Base-by-base conservation (phyloP, 2,329 filamentous ascomycete species). In the Talaromyces sp. region DNA sequence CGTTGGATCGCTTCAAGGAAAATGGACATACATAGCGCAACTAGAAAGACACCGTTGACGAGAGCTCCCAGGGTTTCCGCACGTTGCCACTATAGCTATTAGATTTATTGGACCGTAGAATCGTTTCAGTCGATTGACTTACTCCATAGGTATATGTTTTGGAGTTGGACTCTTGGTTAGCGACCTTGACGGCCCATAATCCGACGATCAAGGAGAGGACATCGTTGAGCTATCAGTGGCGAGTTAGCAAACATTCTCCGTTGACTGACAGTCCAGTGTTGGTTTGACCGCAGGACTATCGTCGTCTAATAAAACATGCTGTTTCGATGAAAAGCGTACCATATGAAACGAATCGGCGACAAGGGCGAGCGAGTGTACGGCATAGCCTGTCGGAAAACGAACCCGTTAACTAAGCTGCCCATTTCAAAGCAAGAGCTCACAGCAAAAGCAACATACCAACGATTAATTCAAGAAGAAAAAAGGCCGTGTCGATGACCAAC, bases 321-420 rank as follows among this genome's bases (percentile, higher is more conserved):
- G 13, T n/a, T n/a, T 6, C 11, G 39, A 39, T 56, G 9, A 4
- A 45, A 49, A 78, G 27, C 85, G 71, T 75, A 92, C 90, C 95
- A 99, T 99, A 81, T 99, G 95, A 79, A 99, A 99, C 66, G 95
- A 93, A 82, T 99, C 95, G 62, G 95, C 95, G 75, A 96, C 93
- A 66, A 99, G 86, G 43, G 95, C 95, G 71, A 99, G 86, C 19
- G 95, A 98, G 75, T 93, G 90, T 67, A 96, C 92, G 68, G 89
- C 82, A 82, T 97, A 92, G 67, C 95, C 85, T 85, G 68, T 47
- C 31, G 19, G 33, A 54, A 22, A 35, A 31, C 50, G 14, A 35
- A 19, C 31, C 31, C 33, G 24, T 56, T 39, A 39, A 39, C 7
- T 5, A 22, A 37, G n/a, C 50, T n/a, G 49, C 8, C 22, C 24